Evolutionary conservation across 2,329 filamentous ascomycete species (phyloP).

Genomic region (Hypomyces rosellus): DNA sequence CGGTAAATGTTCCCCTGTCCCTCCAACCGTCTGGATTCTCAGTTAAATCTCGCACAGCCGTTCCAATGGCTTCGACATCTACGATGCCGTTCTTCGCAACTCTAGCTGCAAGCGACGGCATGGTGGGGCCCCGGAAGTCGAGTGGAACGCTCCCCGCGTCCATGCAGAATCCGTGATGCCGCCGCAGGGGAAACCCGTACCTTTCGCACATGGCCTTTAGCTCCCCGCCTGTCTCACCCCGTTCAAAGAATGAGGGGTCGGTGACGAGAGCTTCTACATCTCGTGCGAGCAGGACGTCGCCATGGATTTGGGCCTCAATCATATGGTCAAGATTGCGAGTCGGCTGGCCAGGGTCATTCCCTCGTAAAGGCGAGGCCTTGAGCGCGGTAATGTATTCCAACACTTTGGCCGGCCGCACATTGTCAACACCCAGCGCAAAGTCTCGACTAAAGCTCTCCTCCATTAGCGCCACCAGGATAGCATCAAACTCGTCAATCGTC

Average conservation of each 20-base stretch:
- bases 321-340: constrained; percentile 17
- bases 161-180: constrained; percentile 11
- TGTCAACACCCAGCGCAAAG: constrained; percentile 11
- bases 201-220: constrained; percentile 9
- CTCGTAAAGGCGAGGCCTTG: constrained; percentile 2
- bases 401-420: constrained; percentile 10
- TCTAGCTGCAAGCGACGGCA: constrained; percentile 13
- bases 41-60: constrained; percentile 1
- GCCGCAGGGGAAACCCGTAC: constrained; percentile 13
- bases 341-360: background rate
- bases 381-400: constrained; percentile 6
- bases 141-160: constrained; percentile 4
- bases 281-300: constrained; percentile 12
- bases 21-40: constrained; percentile 1
- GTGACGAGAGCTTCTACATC: constrained; percentile 16
- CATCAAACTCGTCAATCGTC: constrained; percentile 14
- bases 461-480: constrained; percentile 13
- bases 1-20: constrained; percentile 4
- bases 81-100: constrained; percentile 9
- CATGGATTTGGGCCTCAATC: constrained; percentile 18
- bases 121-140: constrained; percentile 16
- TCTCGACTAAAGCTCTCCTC: constrained; percentile 17
- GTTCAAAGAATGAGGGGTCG: constrained; percentile 14
- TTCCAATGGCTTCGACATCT: constrained; percentile 3
- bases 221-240: constrained; percentile 5